Evolutionary conservation across 2,329 filamentous ascomycete genomes (phyloP).

Genomic region (Beauveria sp.): DNA sequence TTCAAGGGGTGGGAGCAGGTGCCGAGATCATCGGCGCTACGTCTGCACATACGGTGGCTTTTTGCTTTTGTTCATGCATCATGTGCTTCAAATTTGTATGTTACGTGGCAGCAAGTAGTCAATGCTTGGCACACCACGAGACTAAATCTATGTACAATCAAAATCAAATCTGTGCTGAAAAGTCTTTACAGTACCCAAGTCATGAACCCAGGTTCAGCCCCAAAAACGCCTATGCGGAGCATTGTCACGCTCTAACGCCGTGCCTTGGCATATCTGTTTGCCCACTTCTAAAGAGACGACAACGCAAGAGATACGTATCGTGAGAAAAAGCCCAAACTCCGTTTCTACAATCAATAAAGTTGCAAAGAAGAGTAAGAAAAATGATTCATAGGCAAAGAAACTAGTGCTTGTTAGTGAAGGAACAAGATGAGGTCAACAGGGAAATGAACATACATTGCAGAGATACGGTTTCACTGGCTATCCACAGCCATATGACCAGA

Average conservation of each 20-base stretch:
- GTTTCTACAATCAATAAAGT: neutral
- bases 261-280: neutral
- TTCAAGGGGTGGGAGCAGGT: neutral
- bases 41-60: neutral
- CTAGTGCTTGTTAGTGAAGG: neutral
- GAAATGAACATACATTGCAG: neutral
- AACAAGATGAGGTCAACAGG: neutral
- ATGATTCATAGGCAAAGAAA: neutral
- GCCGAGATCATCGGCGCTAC: neutral
- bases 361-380: neutral
- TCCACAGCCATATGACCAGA: constrained; percentile 5
- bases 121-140: constrained; percentile 10
- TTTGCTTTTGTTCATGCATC: constrained; percentile 2
- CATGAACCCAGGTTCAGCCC: neutral
- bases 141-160: constrained; percentile 8
- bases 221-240: constrained; percentile 9
- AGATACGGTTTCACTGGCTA: neutral
- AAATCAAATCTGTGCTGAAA: neutral
- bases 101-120: constrained; percentile 6
- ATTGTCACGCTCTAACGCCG: constrained; percentile 4
- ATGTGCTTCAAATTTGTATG: neutral
- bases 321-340: neutral
- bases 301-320: neutral
- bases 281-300: neutral
- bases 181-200: neutral